phyloP scores from a whole-genome alignment of 176 grass and related monocot species.

The Tillandsia fasciculata region DNA sequence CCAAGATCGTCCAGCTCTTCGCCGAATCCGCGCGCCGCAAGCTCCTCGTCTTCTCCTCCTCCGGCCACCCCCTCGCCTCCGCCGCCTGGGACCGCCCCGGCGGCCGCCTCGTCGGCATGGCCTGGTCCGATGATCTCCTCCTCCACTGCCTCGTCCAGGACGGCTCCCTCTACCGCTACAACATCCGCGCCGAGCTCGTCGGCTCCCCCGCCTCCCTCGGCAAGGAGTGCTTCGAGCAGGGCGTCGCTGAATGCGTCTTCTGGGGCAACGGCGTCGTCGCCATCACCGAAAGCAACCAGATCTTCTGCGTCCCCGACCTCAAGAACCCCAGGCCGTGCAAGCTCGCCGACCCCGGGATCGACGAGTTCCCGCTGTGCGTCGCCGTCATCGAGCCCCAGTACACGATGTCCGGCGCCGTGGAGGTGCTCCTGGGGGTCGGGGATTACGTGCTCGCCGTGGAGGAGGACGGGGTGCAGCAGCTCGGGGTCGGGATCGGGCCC shows the following conservation, averaged over 20 bases:
- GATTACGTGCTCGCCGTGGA: conserved; percentile 60
- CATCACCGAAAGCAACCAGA: conserved; percentile 60
- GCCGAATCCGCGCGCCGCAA: conserved; percentile 84
- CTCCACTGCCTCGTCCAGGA: conserved; percentile 76
- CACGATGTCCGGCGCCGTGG: conserved; percentile 77
- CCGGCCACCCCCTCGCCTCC: conserved; percentile 58
- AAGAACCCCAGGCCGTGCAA: conserved; percentile 56
- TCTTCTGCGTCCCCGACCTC: conserved; percentile 43
- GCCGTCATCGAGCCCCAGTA: conserved; percentile 80
- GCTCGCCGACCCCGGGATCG: conserved; percentile 61
- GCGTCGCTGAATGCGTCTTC: conserved; percentile 70
- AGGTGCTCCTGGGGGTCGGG: conserved; percentile 77
- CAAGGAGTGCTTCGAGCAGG: conserved; percentile 42
- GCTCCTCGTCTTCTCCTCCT: conserved; percentile 75
- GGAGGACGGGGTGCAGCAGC: conserved; percentile 69
- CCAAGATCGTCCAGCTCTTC: conserved; percentile 93
- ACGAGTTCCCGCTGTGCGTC: conserved; percentile 62
- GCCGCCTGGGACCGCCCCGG: conserved; percentile 63
- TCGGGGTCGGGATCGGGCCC: conserved; percentile 73
- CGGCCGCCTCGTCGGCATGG: conserved; percentile 64
- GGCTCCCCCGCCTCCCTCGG: conserved; percentile 38
- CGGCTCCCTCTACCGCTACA: conserved; percentile 69
- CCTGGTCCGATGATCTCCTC: conserved; percentile 70
- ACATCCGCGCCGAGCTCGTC: conserved; percentile 47
- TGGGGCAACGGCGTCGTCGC: conserved; percentile 79